These are phyloP conservation scores for Oryza officinalis DNA, from an alignment of 176 grass and related monocot genomes.

Conservation along the genomic window DNA sequence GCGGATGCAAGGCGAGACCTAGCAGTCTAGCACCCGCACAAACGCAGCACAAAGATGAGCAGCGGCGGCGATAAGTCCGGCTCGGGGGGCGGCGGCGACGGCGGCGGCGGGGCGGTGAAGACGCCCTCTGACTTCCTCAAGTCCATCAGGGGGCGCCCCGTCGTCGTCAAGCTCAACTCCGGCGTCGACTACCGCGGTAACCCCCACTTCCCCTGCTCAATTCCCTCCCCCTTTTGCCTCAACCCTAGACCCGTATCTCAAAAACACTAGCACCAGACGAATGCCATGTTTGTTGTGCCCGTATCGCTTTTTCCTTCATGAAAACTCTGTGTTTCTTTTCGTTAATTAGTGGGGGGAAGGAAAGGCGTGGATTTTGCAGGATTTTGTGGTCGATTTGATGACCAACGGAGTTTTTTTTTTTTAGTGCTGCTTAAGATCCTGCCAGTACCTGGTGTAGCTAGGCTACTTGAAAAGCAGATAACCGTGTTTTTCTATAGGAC, in stretches of 20 bases:
- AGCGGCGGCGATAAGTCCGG: slow-evolving; percentile 32
- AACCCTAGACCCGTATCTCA: background rate
- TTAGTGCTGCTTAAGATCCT: background rate
- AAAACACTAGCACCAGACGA: slow-evolving; percentile 9
- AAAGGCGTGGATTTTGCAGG: background rate
- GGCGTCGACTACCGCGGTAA: slow-evolving; percentile 73
- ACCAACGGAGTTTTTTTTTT: background rate
- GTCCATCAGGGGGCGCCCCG: slow-evolving; percentile 69
- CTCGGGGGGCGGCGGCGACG: background rate
- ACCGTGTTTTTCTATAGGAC: background rate
- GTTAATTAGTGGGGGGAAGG: background rate
- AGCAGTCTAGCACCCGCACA: background rate
- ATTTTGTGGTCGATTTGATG: background rate
- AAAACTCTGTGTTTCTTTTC: background rate
- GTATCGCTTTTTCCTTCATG: background rate
- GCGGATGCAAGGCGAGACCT: background rate
- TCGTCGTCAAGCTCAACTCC: slow-evolving; percentile 89
- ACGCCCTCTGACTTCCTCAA: slow-evolving; percentile 73
- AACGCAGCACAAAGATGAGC: slow-evolving; percentile 37
- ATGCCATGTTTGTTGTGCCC: background rate
- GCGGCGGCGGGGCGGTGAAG: slow-evolving; percentile 47
- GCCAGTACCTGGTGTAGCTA: background rate
- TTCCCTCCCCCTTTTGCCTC: background rate
- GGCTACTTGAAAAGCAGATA: background rate
- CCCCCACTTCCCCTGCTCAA: background rate